Conservation (phyloP, 495 filamentous ascomycete species). For the Daldinia decipiens region DNA sequence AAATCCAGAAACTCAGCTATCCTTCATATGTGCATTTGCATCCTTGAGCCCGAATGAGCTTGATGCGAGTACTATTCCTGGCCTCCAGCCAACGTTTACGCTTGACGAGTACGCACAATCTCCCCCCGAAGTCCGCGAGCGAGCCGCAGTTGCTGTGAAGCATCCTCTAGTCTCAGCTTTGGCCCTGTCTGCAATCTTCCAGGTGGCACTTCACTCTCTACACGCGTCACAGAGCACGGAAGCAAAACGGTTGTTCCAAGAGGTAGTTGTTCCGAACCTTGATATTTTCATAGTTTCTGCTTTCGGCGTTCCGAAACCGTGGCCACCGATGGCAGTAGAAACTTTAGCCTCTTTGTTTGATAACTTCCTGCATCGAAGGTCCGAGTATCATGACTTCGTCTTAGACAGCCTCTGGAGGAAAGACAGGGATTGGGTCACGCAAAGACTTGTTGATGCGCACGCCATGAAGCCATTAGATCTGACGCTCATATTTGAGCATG, state of each 20-base stretch:
- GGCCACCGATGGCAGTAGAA: constrained; percentile 65
- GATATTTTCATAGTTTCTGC: constrained; percentile 84
- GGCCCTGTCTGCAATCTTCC: constrained; percentile 82
- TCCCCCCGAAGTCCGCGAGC: constrained; percentile 72
- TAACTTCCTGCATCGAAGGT: constrained; percentile 58
- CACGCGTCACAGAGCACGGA: constrained; percentile 72
- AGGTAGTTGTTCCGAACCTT: constrained; percentile 73
- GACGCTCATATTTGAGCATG: constrained; percentile 84
- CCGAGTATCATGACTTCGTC: constrained; percentile 78
- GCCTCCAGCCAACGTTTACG: constrained; percentile 80
- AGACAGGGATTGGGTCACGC: constrained; percentile 82
- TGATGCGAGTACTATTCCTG: constrained; percentile 83
- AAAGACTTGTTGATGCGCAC: constrained; percentile 81
- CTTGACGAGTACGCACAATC: constrained; percentile 79
- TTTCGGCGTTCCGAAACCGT: constrained; percentile 67
- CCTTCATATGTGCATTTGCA: constrained; percentile 85
- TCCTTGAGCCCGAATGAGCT: constrained; percentile 74
- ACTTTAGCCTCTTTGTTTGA: constrained; percentile 64
- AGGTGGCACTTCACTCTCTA: constrained; percentile 74
- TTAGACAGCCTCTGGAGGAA: constrained; percentile 89
- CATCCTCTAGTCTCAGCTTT: constrained; percentile 90
- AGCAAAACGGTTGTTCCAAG: constrained; percentile 72
- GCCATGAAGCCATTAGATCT: constrained; percentile 77
- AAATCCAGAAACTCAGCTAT: constrained; percentile 84
- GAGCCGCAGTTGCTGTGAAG: constrained; percentile 77